A percentile compares a stretch with the other conserved stretches of the same genome.
phyloP scores from a whole-genome alignment of 441 rosid genomes.

The Capsella rubella region DNA sequence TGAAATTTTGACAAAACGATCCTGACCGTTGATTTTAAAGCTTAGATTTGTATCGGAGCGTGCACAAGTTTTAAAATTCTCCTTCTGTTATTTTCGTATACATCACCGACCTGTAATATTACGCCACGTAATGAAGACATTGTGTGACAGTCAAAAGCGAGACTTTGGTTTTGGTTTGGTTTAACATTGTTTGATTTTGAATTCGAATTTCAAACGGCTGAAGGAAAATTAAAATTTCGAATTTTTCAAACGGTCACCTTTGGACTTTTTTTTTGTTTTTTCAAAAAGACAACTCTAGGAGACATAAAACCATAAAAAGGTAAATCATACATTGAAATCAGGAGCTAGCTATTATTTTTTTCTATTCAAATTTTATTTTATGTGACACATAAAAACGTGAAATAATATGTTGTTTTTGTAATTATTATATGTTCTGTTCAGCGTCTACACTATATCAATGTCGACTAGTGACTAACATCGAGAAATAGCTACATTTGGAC shows the following conservation, averaged over 20 bases:
- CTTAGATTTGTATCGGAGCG: constrained; percentile 64
- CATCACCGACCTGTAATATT: constrained; percentile 19
- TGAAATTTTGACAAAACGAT: constrained; percentile 50
- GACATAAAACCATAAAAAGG: constrained; percentile 5
- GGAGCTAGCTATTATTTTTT: constrained; percentile 22
- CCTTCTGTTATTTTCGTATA: not conserved
- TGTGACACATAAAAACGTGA: too few species aligned
- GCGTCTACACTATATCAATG: too few species aligned
- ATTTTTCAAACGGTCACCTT: constrained; percentile 84
- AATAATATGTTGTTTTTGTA: too few species aligned
- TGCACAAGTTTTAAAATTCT: not conserved
- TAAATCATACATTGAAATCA: constrained; percentile 21
- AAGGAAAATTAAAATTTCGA: constrained; percentile 44
- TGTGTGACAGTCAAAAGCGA: constrained; percentile 32
- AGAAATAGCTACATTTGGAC: too few species aligned
- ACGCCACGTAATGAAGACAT: constrained; percentile 44
- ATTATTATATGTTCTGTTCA: too few species aligned
- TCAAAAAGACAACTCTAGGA: not conserved
- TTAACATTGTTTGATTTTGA: constrained; percentile 45
- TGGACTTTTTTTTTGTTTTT: not conserved
- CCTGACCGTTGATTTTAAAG: constrained; percentile 54
- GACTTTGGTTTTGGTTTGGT: not conserved
- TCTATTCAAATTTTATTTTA: not conserved
- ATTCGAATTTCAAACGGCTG: constrained; percentile 79
- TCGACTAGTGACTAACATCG: too few species aligned